phyloP scores from a whole-genome alignment of 1,284 basidiomycete species.

The Microbotryomycetes sp. region DNA sequence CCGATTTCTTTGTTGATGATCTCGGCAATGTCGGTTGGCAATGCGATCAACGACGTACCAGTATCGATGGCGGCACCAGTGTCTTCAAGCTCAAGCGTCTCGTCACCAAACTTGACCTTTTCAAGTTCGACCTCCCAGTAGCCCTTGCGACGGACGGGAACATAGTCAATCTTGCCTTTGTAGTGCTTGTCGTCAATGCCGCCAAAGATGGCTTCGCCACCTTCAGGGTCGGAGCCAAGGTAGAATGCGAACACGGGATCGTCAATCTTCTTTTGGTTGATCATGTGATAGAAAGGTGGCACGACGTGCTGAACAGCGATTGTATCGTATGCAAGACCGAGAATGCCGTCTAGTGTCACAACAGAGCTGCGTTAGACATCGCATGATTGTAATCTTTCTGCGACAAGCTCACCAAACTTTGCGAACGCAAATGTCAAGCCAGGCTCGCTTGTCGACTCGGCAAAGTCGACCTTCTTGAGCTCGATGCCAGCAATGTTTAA shows the following conservation, averaged over 20 bases:
- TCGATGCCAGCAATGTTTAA: constrained; percentile 77
- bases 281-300: constrained; percentile 94
- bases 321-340: constrained; percentile 92
- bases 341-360: constrained; percentile 64
- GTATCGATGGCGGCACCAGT: constrained; percentile 93
- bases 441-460: constrained; percentile 93
- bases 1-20: constrained; percentile 86
- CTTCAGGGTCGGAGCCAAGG: constrained; percentile 74
- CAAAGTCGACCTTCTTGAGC: constrained; percentile 79
- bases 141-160: constrained; percentile 88
- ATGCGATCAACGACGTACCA: constrained; percentile 84
- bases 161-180: constrained; percentile 76
- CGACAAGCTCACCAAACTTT: constrained; percentile 19
- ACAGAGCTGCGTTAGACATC: neutral
- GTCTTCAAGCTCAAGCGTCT: constrained; percentile 69
- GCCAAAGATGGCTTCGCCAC: constrained; percentile 89
- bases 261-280: constrained; percentile 75
- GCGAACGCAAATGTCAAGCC: constrained; percentile 80
- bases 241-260: constrained; percentile 92
- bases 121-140: constrained; percentile 67
- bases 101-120: constrained; percentile 54
- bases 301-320: constrained; percentile 91
- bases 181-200: constrained; percentile 78
- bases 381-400: no score
- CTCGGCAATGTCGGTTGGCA: constrained; percentile 92